Evolutionary conservation across 306 rosid genomes (phyloP).

Genomic region (Cucumis cinereus): DNA sequence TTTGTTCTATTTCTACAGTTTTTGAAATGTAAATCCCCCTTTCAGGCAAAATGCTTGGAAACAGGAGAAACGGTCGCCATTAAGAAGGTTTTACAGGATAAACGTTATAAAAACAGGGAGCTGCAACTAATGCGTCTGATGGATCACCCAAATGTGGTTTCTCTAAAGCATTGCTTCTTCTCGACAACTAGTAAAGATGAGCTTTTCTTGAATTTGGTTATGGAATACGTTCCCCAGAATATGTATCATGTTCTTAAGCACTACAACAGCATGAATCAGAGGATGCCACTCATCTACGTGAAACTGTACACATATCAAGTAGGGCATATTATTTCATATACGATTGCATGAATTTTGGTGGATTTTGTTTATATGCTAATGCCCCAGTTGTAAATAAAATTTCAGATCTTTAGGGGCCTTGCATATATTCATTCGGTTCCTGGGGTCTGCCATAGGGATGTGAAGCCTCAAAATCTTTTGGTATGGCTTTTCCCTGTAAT

Average conservation of each 20-base stretch:
- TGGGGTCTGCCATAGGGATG: constrained; percentile 88
- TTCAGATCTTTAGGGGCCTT: constrained; percentile 83
- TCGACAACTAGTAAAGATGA: constrained; percentile 83
- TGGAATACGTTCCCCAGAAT: constrained; percentile 93
- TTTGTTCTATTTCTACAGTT: neutral
- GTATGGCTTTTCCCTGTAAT: constrained; percentile 22
- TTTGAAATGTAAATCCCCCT: constrained; percentile 7
- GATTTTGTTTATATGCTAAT: neutral
- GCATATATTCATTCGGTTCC: constrained; percentile 91
- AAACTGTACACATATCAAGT: constrained; percentile 93
- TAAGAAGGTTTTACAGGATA: constrained; percentile 91
- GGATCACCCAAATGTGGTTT: constrained; percentile 93
- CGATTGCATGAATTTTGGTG: neutral
- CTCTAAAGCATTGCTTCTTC: constrained; percentile 78
- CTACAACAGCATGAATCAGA: constrained; percentile 67
- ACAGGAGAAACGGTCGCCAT: constrained; percentile 81
- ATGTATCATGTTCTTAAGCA: constrained; percentile 75
- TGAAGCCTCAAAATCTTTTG: constrained; percentile 94
- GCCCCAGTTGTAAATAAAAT: constrained; percentile 10
- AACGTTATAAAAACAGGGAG: constrained; percentile 86
- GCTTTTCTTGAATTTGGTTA: constrained; percentile 81
- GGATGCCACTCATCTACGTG: constrained; percentile 83
- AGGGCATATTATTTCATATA: constrained; percentile 16
- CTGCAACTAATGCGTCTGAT: constrained; percentile 86
- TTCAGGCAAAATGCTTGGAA: constrained; percentile 86